Evolutionary conservation across 139 green algal genomes (phyloP).

Genomic region (Coelastrella sp.): DNA sequence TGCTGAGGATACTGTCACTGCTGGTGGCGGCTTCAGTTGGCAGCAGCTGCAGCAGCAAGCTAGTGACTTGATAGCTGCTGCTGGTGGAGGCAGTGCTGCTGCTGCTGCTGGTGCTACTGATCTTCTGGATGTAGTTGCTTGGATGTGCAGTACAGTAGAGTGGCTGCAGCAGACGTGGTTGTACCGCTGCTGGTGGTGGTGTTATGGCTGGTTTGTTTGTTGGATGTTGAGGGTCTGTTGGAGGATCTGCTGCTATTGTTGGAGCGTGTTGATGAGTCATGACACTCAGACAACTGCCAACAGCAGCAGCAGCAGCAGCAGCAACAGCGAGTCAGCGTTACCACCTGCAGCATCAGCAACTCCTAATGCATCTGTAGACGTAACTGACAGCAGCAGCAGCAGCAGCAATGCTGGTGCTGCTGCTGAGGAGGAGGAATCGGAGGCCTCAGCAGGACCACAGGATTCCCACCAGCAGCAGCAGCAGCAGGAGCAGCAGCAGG

Average conservation of each 20-base stretch:
- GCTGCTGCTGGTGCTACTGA: background rate
- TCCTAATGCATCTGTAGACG: background rate
- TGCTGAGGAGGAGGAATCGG: background rate
- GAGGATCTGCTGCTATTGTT: too few relatives aligned
- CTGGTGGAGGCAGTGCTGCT: background rate
- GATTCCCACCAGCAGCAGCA: background rate
- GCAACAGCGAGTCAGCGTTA: background rate
- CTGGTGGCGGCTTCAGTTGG: background rate
- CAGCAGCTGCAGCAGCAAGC: conserved; percentile 23
- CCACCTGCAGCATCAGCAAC: background rate
- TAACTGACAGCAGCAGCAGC: conserved; percentile 4
- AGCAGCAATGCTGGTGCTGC: background rate
- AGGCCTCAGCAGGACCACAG: too few relatives aligned
- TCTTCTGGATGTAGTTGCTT: background rate
- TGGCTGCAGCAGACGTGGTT: background rate
- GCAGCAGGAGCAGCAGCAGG: conserved; percentile 5
- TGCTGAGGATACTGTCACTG: background rate
- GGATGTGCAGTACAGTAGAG: background rate
- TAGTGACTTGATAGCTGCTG: background rate
- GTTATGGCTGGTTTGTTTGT: too few relatives aligned
- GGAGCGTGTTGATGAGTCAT: too few relatives aligned
- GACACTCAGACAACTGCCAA: too few relatives aligned
- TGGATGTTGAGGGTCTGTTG: too few relatives aligned
- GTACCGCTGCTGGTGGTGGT: too few relatives aligned
- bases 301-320: conserved; percentile 29